Evolutionary conservation across 352 stramenopile genomes (phyloP).

Genomic region (Pythium chondricola): DNA sequence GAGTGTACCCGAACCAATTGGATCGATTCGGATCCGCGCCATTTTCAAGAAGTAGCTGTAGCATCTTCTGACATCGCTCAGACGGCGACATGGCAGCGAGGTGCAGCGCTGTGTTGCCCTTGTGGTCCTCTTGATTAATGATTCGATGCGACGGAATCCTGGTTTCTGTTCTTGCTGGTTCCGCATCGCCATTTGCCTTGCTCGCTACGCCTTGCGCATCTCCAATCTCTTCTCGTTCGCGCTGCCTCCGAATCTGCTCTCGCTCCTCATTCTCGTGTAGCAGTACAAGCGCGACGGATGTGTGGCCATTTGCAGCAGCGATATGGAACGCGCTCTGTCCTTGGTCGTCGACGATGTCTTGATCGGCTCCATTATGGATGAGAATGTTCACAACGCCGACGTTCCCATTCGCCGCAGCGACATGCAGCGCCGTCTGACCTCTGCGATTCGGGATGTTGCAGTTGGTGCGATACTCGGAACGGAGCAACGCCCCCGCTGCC

Average conservation of each 20-base stretch:
- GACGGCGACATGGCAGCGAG: conserved; percentile 79
- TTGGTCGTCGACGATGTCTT: conserved; percentile 76
- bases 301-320: conserved; percentile 74
- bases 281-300: conserved; percentile 58
- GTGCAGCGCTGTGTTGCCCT: conserved; percentile 79
- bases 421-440: conserved; percentile 66
- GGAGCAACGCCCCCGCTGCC: conserved; percentile 58
- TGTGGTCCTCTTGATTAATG: conserved; percentile 78
- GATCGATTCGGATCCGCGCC: conserved; percentile 62
- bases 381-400: conserved; percentile 77
- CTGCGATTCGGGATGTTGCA: conserved; percentile 74
- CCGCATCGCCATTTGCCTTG: neutral
- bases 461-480: conserved; percentile 56
- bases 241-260: conserved; percentile 7
- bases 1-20: conserved; percentile 86
- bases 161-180: neutral
- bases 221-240: conserved; percentile 11
- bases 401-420: conserved; percentile 58
- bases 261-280: conserved; percentile 56
- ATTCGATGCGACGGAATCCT: conserved; percentile 13
- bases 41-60: conserved; percentile 77
- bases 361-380: conserved; percentile 58
- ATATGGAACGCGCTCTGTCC: conserved; percentile 80
- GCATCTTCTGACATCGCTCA: conserved; percentile 74
- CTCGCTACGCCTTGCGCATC: too few relatives aligned